Evolutionary conservation across 371 early-diverging fungal species (phyloP), one percentile per base, ranked within the genome.

Genomic region (Saksenaea oblongispora): DNA sequence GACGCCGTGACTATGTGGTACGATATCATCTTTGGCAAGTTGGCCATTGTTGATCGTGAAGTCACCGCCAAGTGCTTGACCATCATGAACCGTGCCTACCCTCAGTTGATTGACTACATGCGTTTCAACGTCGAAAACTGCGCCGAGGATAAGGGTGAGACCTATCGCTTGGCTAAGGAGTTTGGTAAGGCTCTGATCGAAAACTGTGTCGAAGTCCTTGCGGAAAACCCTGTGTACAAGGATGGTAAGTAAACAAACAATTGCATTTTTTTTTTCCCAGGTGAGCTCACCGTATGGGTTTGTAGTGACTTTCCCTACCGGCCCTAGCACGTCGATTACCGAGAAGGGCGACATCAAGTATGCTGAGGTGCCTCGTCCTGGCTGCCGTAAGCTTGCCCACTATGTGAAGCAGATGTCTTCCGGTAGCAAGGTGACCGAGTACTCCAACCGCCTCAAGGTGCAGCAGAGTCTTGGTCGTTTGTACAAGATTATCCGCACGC

Each of bases 51-150:
- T 22, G 95, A 97, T 76, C 92, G 96, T 73, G 96, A 95, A 69
- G 84, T 97, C 59, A 95, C 95, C 70, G 93, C 95, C 69, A 89
- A 91, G 74, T 91, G 92, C 73, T 82, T 95, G 54, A 93, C 91
- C 64, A 84, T 97, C 71, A 95, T 95, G 94, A 97, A 95, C 87
- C 91, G 96, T 59, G 79, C 95, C 44, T 90, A 91, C 72, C 90
- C 89, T 47, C 80, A 84, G 56, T 74, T 97, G 64, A 76, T 97
- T 65, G 82, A 86, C 35, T 93, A 89, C 83, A 94, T 95, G 91
- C 89, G 91, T 67, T 94, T 95, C 75, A 88, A 89, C 47, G 88
- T 95, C 57, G 83, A 86, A 65, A 86, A 89, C 65, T 86, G 87
- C 65, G 83, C 86, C 64, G 90, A 78, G 56, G 87, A 87, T 66